Base-by-base conservation (phyloP, 441 rosid species). In the Adansonia grandidieri region DNA sequence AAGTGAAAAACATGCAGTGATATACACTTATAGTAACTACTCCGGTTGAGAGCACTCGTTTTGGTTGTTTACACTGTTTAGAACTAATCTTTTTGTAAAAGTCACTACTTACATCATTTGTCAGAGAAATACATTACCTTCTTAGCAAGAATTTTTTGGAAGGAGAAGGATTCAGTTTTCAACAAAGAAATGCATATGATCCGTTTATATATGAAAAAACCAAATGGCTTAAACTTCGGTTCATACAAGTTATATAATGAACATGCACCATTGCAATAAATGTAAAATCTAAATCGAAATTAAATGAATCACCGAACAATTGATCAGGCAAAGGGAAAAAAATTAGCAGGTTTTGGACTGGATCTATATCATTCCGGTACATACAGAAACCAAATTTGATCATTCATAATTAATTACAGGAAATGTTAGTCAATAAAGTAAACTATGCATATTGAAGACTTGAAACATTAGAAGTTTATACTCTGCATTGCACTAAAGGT, bases 401-500 rank as follows among this genome's bases (percentile, higher is more conserved):
- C n/a, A 45, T 45, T 67, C 37, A 44, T 19, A 17, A 10, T 20
- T 20, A 47, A 45, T 6, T 20, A 68, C 37, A 20, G 40, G 72
- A 42, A 66, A 42, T 44, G 53, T 45, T 19, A 19, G 37, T 20
- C 56, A 20, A 45, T 19, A 20, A 71, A 51, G 22, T 65, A 22
- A 65, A n/a, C n/a, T 51, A 15, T 22, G 45, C 58, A 14, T 71
- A 71, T 71, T 28, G 14, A 24, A 44, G 42, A 8, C 44, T 50
- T 24, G 42, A 50, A 24, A 71, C 28, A 19, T 71, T 51, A 42
- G 15, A 51, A 24, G 15, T 28, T 50, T 28, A 71, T 71, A 60
- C 61, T 71, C 45, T 71, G 45, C 61, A 71, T 51, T 24, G 45
- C 74, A 28, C 22, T 50, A 50, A 51, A 69, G 19, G 40, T 69